A percentile compares a stretch with the other conserved stretches of the same genome.
Conservation (phyloP, 768 basidiomycete genomes). For the Russula lepida region DNA sequence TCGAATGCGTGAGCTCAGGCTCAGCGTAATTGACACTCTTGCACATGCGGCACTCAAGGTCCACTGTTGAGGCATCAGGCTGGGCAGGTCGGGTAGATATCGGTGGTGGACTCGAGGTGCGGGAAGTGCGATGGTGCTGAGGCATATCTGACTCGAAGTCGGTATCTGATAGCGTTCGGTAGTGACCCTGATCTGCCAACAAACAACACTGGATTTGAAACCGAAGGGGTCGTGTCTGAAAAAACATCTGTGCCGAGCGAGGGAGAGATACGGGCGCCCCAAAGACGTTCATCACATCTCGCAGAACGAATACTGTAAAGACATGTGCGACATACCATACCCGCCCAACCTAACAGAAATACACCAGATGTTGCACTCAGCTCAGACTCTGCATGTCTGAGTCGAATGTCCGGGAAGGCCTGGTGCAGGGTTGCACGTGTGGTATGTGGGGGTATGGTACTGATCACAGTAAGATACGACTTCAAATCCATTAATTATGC, state of each 20-base stretch:
- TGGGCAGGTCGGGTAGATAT: slow-evolving; percentile 27
- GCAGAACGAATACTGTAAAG: no score
- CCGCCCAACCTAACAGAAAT: no score
- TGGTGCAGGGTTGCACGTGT: no score
- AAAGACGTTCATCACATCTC: slow-evolving; percentile 58
- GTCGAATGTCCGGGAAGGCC: no score
- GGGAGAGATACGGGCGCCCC: slow-evolving; percentile 31
- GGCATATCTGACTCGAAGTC: slow-evolving; percentile 22
- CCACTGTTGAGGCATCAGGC: slow-evolving; percentile 14
- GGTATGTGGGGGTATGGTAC: no score
- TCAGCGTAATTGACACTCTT: slow-evolving; percentile 85
- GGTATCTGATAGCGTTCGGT: slow-evolving; percentile 7
- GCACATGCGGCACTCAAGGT: slow-evolving; percentile 50
- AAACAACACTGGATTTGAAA: slow-evolving; percentile 1
- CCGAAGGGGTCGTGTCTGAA: slow-evolving; percentile 28
- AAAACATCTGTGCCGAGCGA: slow-evolving; percentile 29
- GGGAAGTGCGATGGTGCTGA: slow-evolving; percentile 33
- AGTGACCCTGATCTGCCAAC: slow-evolving; percentile 13
- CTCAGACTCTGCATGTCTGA: no score
- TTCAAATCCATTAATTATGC: no score
- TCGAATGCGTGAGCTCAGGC: slow-evolving; percentile 54
- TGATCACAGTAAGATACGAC: no score
- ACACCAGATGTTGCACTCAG: no score
- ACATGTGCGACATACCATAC: no score
- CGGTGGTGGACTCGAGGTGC: slow-evolving; percentile 26